A percentile compares a stretch with the other conserved stretches of the same genome.
Conservation (phyloP, 148 eudicot species). For the Rhododendron vialii region DNA sequence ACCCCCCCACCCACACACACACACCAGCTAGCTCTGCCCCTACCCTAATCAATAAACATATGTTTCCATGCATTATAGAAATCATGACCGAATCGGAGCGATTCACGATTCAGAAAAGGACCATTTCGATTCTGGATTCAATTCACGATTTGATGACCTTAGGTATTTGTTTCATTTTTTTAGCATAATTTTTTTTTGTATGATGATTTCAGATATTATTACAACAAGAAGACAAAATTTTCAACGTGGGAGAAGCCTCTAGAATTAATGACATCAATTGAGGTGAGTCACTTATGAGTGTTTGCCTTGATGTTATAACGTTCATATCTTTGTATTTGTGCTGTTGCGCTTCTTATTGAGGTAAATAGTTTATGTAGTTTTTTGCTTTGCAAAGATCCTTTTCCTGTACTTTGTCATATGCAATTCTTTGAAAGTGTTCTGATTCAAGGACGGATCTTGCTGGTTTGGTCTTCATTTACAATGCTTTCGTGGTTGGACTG, state of each 20-base stretch:
- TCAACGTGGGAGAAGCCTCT: slow-evolving; percentile 95
- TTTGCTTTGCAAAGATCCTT: background rate
- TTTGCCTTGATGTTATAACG: background rate
- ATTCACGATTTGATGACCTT: background rate
- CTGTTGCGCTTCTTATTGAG: background rate
- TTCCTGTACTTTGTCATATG: background rate
- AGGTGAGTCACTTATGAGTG: slow-evolving; percentile 43
- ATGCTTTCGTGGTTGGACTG: background rate
- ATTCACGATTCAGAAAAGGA: background rate
- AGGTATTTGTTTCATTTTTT: background rate
- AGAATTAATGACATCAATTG: slow-evolving; percentile 74
- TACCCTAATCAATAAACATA: background rate
- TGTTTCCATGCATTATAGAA: background rate
- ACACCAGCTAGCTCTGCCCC: too few species aligned
- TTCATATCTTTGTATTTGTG: background rate
- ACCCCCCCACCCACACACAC: too few species aligned
- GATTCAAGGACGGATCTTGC: background rate
- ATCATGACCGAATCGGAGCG: background rate
- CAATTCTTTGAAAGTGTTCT: background rate
- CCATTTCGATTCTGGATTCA: background rate
- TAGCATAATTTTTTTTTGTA: background rate
- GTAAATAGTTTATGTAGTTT: background rate
- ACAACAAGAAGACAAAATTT: slow-evolving; percentile 62
- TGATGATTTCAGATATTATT: slow-evolving; percentile 57
- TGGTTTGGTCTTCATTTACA: background rate